Conservation (phyloP, 2,329 filamentous ascomycete genomes). For the Ceratocystis diversiconidia region DNA sequence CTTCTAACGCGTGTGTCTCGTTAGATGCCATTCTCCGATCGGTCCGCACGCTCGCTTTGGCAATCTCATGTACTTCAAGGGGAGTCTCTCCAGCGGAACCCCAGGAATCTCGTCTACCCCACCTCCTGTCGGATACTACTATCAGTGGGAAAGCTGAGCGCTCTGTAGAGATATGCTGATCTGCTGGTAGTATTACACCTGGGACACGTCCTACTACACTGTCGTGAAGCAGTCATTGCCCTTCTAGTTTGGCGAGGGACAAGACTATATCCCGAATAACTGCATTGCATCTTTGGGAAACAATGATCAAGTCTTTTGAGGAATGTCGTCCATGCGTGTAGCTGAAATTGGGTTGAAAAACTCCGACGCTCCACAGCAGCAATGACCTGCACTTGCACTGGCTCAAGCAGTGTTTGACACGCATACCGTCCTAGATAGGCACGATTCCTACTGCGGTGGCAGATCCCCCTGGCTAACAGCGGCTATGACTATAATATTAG, state of each 20-base stretch:
- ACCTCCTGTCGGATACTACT: conserved; percentile 42
- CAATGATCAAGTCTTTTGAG: conserved; percentile 61
- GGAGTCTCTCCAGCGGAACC: conserved; percentile 36
- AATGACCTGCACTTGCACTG: conserved; percentile 51
- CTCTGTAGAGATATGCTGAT: conserved; percentile 56
- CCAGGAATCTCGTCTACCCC: conserved; percentile 45
- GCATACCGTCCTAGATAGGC: conserved; percentile 45
- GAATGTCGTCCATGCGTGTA: conserved; percentile 50
- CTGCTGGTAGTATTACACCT: conserved; percentile 51
- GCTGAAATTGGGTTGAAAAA: conserved; percentile 51
- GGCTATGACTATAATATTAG: conserved; percentile 66
- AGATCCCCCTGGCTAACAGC: conserved; percentile 58
- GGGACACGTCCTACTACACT: conserved; percentile 48
- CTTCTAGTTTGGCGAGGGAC: conserved; percentile 41
- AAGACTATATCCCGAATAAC: conserved; percentile 47
- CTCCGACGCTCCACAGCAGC: conserved; percentile 37
- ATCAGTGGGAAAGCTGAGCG: conserved; percentile 62
- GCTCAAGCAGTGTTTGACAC: conserved; percentile 48
- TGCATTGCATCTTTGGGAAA: conserved; percentile 48
- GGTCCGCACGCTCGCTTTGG: conserved; percentile 37
- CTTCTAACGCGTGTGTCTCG: neutral
- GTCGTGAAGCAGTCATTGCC: conserved; percentile 42
- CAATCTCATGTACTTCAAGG: conserved; percentile 37
- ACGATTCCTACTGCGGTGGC: conserved; percentile 55
- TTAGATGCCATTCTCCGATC: conserved; percentile 34